phyloP scores from a whole-genome alignment of 169 alveolate species.

The Plasmodium gonderi region DNA sequence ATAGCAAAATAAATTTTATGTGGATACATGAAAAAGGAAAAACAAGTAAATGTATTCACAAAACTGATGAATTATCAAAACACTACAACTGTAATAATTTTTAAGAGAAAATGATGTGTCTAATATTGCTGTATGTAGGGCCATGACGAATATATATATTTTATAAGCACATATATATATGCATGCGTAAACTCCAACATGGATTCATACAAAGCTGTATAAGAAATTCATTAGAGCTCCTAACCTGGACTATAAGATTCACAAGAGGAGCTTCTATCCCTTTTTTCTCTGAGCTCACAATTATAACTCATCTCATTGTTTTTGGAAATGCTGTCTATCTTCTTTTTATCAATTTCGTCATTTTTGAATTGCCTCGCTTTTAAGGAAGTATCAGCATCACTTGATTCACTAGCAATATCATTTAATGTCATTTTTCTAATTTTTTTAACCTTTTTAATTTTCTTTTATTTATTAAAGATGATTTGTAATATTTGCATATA shows the following conservation, averaged over 20 bases:
- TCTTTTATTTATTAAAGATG: background rate
- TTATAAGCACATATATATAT: background rate
- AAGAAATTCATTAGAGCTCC: background rate
- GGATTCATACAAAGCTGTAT: background rate
- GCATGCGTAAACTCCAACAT: background rate
- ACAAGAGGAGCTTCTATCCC: constrained; percentile 49
- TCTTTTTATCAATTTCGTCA: constrained; percentile 11
- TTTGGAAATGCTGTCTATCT: constrained; percentile 9
- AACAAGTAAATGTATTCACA: background rate
- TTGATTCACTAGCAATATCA: constrained; percentile 22
- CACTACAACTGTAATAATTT: background rate
- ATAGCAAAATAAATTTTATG: background rate
- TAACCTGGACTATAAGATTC: constrained; percentile 56
- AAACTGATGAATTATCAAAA: background rate
- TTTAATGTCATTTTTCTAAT: constrained; percentile 23
- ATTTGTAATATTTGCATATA: background rate
- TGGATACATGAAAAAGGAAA: background rate
- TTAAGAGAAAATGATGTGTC: background rate
- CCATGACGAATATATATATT: too few relatives aligned
- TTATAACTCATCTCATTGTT: constrained; percentile 25
- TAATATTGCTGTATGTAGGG: background rate
- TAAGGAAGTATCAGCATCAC: background rate
- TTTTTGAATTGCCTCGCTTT: constrained; percentile 8
- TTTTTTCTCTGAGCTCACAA: constrained; percentile 59
- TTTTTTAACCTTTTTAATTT: background rate